Evolutionary conservation across 768 basidiomycete genomes (phyloP), one percentile per base, ranked within the genome.

Genomic region (Mycena venus): DNA sequence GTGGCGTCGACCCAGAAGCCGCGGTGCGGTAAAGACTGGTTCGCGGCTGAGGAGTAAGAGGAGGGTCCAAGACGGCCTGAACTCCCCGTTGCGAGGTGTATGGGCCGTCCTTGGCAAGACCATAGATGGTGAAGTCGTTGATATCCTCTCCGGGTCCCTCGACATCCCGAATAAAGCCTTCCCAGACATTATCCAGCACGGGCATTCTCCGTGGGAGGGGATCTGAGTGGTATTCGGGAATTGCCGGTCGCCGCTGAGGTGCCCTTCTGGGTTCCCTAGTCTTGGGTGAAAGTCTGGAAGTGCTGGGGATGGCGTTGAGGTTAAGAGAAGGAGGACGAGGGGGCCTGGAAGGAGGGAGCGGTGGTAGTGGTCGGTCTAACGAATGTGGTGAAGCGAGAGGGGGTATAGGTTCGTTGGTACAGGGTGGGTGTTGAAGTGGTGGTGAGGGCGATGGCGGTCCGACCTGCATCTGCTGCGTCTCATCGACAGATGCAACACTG

Each of bases 261-360:
- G 58, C 14, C 34, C 55, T 55, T 55, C 17, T 51, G 49, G 59
- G 12, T 47, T 60, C 55, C 68, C 32, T 21, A 19, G 23, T 32
- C 49, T 51, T 51, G 10, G 23, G 27, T 15, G 31, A 34, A 42
- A 23, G 25, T 27, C 27, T 25, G 29, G 70, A 49, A 27, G 36
- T 19, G 53, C 25, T n/a, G 8, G 66, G 51, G 31, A 73, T 14
- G 42, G 32, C 11, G 42, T 61, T 62, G 23, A 80, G 69, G 64
- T 82, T 68, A 5, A 82, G 77, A 62, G 80, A 80, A 12, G 84
- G 83, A 42, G 82, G 83, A 29, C 81, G 80, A 68, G 81, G 80
- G 15, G 83, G 80, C 44, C 81, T 81, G 72, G 40, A 73, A 44
- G 80, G 79, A 53, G 76, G 75, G 25, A 77, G 27, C 4, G 75